Base-by-base conservation (phyloP, 2,329 filamentous ascomycete genomes). In the Sporothrix mexicana region DNA sequence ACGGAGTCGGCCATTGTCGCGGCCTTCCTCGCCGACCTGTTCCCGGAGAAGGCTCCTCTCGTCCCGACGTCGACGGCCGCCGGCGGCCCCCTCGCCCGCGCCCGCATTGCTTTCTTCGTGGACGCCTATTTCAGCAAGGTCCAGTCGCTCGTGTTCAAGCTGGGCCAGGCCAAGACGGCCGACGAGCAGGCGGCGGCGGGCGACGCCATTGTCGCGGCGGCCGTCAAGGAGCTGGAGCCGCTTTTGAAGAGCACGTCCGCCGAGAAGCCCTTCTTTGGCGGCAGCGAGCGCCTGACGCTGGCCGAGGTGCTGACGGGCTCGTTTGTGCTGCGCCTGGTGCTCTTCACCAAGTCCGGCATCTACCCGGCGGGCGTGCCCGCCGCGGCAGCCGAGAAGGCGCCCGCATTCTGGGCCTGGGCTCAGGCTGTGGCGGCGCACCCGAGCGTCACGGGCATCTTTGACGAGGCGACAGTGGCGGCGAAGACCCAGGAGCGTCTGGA, bases 141-240 rank as follows among this genome's bases (percentile, higher is more conserved):
- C 69, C 83, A 86, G 8, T 77, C 82, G 0, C 79, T 82, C 55
- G 80, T 87, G 49, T 83, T 84, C 74, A 85, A 85, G 74, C 74
- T 88, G n/a, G 80, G 83, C 5, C 36, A 49, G 6, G 82, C 87
- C 0, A 82, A 84, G 64, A 82, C 81, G 0, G 83, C 85, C 1
- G 85, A 82, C 6, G 89, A 90, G 64, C 83, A 84, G 5, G 83
- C 86, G 0, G 82, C 81, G 2, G 78, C 86, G 2, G 83, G 80
- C 0, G 81, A 86, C 25, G 85, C 86, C 9, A 82, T 88, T n/a
- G 82, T 91, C 2, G 84, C 83, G 0, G 84, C 83, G 1, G 81
- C 93, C 1, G 84, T 85, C 70, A 93, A 91, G 82, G 92, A 95
- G 77, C 82, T 96, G 72, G 93, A 95, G 81, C 92, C 92, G 0